These are phyloP conservation scores for Xylaria sp. DNA, from an alignment of 2,329 filamentous ascomycete species.

Conservation along the genomic window DNA sequence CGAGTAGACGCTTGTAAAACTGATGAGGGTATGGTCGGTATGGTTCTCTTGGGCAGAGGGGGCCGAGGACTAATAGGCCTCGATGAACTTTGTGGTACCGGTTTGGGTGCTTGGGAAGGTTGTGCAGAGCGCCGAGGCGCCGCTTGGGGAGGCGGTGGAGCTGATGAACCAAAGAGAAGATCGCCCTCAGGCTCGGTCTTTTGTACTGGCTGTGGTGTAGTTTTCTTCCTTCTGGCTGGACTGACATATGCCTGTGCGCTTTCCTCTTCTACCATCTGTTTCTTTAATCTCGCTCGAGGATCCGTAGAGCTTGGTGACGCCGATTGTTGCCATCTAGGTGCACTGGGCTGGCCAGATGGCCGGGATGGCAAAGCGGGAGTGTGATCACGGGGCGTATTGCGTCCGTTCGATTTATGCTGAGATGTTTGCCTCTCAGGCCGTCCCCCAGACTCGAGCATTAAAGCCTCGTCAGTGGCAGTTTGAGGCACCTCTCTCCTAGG, in stretches of 20 bases:
- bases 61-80: constrained; percentile 59
- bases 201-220: constrained; percentile 62
- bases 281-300: constrained; percentile 72
- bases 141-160: constrained; percentile 46
- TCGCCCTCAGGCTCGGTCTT: constrained; percentile 65
- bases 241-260: constrained; percentile 87
- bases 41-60: constrained; percentile 59
- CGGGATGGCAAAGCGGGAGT: constrained; percentile 61
- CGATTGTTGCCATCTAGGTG: constrained; percentile 70
- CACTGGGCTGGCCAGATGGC: constrained; percentile 56
- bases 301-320: constrained; percentile 57
- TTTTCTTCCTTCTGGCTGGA: constrained; percentile 81
- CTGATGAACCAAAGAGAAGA: constrained; percentile 68
- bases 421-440: constrained; percentile 61
- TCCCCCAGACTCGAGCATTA: constrained; percentile 78
- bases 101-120: constrained; percentile 53
- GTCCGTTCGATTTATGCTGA: constrained; percentile 46
- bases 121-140: constrained; percentile 45
- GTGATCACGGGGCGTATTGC: constrained; percentile 56
- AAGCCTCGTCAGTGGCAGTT: constrained; percentile 75
- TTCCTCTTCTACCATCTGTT: constrained; percentile 81
- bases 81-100: constrained; percentile 55
- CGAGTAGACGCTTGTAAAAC: constrained; percentile 80
- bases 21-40: constrained; percentile 75
- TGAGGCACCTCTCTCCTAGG: constrained; percentile 50